Percentiles rank a stretch among this genome's conserved stretches.
phyloP scores from a whole-genome alignment of 2,329 filamentous ascomycete genomes.

The Colletotrichum spinosum region DNA sequence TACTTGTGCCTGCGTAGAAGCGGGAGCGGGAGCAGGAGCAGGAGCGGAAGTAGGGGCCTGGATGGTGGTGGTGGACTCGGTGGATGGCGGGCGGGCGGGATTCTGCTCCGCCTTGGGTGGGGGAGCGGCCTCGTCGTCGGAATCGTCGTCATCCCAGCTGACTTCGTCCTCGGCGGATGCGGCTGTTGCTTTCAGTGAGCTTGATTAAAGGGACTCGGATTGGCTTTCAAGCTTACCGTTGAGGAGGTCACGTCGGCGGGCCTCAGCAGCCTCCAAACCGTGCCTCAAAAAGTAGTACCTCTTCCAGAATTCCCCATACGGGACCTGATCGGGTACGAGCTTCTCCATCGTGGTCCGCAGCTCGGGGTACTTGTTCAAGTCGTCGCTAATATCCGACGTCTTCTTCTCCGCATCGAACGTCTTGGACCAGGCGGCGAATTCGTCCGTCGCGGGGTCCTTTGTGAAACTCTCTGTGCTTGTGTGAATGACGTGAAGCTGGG shows the following conservation, averaged over 20 bases:
- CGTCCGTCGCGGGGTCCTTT: constrained; percentile 80
- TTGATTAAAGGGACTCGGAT: not conserved
- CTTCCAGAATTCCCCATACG: constrained; percentile 91
- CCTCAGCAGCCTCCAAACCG: constrained; percentile 93
- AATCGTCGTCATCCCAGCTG: constrained; percentile 69
- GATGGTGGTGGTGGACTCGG: constrained; percentile 70
- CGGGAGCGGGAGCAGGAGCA: too few relatives aligned
- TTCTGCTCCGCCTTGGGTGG: constrained; percentile 45
- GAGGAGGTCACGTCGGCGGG: constrained; percentile 86
- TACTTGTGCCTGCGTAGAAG: constrained; percentile 39
- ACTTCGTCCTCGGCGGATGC: constrained; percentile 79
- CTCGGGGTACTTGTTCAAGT: constrained; percentile 89
- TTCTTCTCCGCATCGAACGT: constrained; percentile 85
- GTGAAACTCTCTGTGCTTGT: constrained; percentile 84
- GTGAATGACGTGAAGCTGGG: constrained; percentile 95
- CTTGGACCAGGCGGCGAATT: constrained; percentile 80
- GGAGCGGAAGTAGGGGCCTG: constrained; percentile 55
- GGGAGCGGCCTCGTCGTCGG: constrained; percentile 45
- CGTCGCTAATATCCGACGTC: constrained; percentile 83
- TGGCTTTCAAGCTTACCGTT: constrained; percentile 73
- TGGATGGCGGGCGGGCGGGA: constrained; percentile 58
- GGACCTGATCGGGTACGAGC: constrained; percentile 91
- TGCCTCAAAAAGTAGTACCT: constrained; percentile 95
- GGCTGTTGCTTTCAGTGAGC: constrained; percentile 54
- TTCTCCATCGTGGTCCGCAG: constrained; percentile 92